phyloP scores from a whole-genome alignment of 192 early-diverging fungal species.

The Dissophora globulifera region DNA sequence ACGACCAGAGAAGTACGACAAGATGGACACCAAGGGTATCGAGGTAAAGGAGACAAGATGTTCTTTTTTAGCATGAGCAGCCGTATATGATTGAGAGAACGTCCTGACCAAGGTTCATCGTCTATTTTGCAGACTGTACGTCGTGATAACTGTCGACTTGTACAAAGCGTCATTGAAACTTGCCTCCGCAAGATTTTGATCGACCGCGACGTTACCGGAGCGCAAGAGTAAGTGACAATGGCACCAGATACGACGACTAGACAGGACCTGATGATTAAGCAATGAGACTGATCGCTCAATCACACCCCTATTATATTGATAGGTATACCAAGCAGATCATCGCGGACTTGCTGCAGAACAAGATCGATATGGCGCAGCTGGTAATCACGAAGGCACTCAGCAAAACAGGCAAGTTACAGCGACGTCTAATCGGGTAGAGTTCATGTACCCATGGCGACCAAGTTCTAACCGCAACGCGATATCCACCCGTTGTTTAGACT shows the following conservation, averaged over 20 bases:
- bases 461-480: too few species aligned
- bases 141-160: slow-evolving; percentile 94
- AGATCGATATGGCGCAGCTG: slow-evolving; percentile 94
- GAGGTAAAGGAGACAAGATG: too few species aligned
- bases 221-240: slow-evolving; percentile 66
- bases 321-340: slow-evolving; percentile 91
- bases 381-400: slow-evolving; percentile 96
- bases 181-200: slow-evolving; percentile 91
- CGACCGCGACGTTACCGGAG: slow-evolving; percentile 88
- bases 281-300: too few species aligned
- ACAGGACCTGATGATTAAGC: too few species aligned
- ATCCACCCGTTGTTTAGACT: slow-evolving; percentile 72
- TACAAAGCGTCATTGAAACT: slow-evolving; percentile 92
- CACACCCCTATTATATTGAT: too few species aligned
- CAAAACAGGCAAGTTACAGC: slow-evolving; percentile 70
- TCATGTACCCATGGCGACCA: too few species aligned
- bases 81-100: too few species aligned
- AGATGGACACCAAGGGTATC: slow-evolving; percentile 97
- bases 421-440: not conserved
- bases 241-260: too few species aligned
- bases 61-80: too few species aligned
- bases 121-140: slow-evolving; percentile 81
- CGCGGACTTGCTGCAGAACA: slow-evolving; percentile 94
- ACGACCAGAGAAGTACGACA: slow-evolving; percentile 90
- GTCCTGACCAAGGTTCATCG: not conserved